These are phyloP conservation scores for Neurospora tetraspora DNA, from an alignment of 495 filamentous ascomycete genomes.

Conservation along the genomic window DNA sequence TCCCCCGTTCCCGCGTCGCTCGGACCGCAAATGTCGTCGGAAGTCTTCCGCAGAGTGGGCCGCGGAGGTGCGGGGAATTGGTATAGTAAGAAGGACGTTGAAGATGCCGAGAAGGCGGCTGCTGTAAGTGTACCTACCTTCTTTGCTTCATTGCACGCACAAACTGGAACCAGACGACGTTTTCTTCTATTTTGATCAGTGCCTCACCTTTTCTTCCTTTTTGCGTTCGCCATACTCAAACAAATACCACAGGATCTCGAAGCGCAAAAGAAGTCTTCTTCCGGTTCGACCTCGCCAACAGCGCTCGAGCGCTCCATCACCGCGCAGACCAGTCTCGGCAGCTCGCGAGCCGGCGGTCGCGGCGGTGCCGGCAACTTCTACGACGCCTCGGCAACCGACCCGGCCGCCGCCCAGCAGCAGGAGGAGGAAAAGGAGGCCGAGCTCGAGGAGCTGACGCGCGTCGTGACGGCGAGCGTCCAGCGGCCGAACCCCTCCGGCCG, in stretches of 20 bases:
- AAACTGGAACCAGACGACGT: not conserved
- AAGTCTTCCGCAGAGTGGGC: slow-evolving; percentile 26
- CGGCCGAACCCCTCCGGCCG: slow-evolving; percentile 9
- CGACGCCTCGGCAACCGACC: slow-evolving; percentile 18
- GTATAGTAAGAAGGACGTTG: slow-evolving; percentile 41
- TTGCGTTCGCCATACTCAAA: not conserved
- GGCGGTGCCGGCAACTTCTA: slow-evolving; percentile 53
- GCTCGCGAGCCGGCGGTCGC: slow-evolving; percentile 28
- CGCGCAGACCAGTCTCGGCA: not conserved
- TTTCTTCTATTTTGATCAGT: not conserved
- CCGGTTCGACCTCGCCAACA: not conserved
- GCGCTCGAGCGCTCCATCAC: not conserved
- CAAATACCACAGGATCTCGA: slow-evolving; percentile 29
- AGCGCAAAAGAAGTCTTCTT: slow-evolving; percentile 24
- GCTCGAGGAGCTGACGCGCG: slow-evolving; percentile 9
- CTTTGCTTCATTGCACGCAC: not conserved
- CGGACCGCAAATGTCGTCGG: slow-evolving; percentile 10
- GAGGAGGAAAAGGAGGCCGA: slow-evolving; percentile 10
- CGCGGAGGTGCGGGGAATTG: slow-evolving; percentile 59
- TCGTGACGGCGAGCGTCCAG: slow-evolving; percentile 12
- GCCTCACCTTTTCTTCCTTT: not conserved
- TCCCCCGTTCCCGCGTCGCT: not conserved
- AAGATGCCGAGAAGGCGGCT: slow-evolving; percentile 30
- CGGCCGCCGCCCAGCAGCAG: slow-evolving; percentile 13
- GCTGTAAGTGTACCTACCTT: slow-evolving; percentile 15